A percentile compares a stretch with the other conserved stretches of the same genome.
Evolutionary conservation across 371 early-diverging fungal genomes (phyloP).

Genomic region (Mortierella sp.): DNA sequence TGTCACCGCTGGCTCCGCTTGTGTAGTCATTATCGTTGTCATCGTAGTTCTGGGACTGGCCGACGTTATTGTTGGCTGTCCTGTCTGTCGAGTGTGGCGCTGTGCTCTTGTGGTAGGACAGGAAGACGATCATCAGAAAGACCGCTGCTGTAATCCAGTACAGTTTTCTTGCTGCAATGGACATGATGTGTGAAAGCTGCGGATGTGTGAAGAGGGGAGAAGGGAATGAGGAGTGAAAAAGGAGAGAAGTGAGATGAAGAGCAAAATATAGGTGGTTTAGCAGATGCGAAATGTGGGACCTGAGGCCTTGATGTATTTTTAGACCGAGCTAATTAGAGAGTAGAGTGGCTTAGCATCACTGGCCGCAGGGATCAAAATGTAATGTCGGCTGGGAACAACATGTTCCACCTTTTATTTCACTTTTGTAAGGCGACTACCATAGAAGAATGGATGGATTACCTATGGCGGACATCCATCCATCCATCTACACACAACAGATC

Average conservation of each 20-base stretch:
- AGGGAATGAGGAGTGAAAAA: not conserved
- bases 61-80: not conserved
- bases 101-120: slow-evolving; percentile 25
- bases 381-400: not conserved
- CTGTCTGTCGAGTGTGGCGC: not conserved
- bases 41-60: not conserved
- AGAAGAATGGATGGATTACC: not conserved
- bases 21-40: not conserved
- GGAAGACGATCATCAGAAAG: slow-evolving; percentile 37
- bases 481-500: slow-evolving; percentile 22
- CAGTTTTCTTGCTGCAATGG: slow-evolving; percentile 17
- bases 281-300: not conserved
- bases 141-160: slow-evolving; percentile 36
- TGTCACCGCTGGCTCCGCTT: not conserved
- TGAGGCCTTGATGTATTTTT: slow-evolving; percentile 1
- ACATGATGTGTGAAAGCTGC: slow-evolving; percentile 19
- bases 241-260: not conserved
- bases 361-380: not conserved
- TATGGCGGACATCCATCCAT: slow-evolving; percentile 20
- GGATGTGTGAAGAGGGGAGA: not conserved
- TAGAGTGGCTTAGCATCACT: not conserved
- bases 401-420: slow-evolving; percentile 55
- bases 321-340: not conserved
- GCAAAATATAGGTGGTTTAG: not conserved
- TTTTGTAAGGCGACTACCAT: not conserved